Base-by-base conservation (phyloP, 75 land plant species). In the Chamaecyparis obtusa region DNA sequence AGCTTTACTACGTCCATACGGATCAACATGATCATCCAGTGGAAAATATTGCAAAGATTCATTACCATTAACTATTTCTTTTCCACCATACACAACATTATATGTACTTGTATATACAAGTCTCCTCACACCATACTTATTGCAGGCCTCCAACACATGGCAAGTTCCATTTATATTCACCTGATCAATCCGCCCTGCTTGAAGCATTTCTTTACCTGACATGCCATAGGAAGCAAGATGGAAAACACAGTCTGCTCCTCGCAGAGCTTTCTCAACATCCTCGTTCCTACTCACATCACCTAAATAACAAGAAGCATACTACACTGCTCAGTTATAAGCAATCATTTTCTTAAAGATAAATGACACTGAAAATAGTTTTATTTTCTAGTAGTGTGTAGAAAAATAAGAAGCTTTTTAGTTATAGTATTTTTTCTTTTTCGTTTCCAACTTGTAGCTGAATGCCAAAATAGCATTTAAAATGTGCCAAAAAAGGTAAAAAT, bases 181-280 rank as follows among this genome's bases (percentile, higher is more conserved):
- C 90, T 93, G 91, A 86, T 97, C 99, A 74, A 92, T 93, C 15
- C 88, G 93, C 5, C 95, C 87, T 35, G 93, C 89, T 86, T 95
- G 98, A 35, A 97, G 95, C 98, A 96, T 96, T 88, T 96, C 95
- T 89, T 97, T 97, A 36, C 99, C 99, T 16, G 95, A 95, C 94
- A 94, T 92, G 36, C 99, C 99, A 89, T 85, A 94, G 2, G 98
- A 94, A 54, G 99, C 99, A 56, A 96, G 90, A 64, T 97, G 99
- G 91, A 97, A 97, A 51, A 97, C 99, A 89, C 99, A 97, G 87
- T 97, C 90, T 0, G 89, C 96, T 32, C 96, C 98, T 14, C 87
- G 90, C 41, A 96, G 56, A 33, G 95, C 96, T 83, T 90, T 93
- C 74, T 92, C 93, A 27, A 95, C 95, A 89, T 95, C 96, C 48